Percentiles rank a stretch among this genome's conserved stretches.
phyloP scores from a whole-genome alignment of 495 filamentous ascomycete genomes.

The Sphaerosporella brunnea region DNA sequence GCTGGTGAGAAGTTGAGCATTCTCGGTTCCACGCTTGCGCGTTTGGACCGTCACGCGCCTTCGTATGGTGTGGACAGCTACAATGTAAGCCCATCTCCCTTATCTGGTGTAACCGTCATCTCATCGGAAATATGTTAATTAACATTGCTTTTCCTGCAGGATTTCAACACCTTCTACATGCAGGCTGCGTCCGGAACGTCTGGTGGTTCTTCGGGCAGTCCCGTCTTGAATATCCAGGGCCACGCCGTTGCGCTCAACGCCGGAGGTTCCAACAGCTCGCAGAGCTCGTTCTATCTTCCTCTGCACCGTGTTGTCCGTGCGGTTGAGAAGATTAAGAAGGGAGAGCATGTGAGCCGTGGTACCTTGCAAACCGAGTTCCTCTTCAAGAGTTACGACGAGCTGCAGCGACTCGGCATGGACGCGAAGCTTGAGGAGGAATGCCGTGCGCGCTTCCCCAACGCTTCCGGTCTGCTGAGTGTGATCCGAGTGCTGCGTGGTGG shows the following conservation, averaged over 20 bases:
- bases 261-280: constrained; percentile 26
- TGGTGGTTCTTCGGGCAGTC: constrained; percentile 25
- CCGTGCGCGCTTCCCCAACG: constrained; percentile 13
- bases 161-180: constrained; percentile 28
- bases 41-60: constrained; percentile 24
- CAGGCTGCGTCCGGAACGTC: constrained; percentile 27
- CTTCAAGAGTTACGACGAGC: constrained; percentile 24
- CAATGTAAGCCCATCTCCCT: constrained; percentile 11
- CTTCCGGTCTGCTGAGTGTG: constrained; percentile 23
- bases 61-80: constrained; percentile 24
- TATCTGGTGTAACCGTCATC: neutral
- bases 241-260: constrained; percentile 25
- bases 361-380: constrained; percentile 26
- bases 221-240: constrained; percentile 24
- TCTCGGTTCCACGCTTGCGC: constrained; percentile 25
- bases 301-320: constrained; percentile 24
- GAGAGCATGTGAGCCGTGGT: constrained; percentile 21
- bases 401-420: constrained; percentile 22
- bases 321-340: constrained; percentile 24
- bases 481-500: constrained; percentile 23
- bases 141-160: constrained; percentile 2
- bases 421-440: constrained; percentile 22
- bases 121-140: neutral
- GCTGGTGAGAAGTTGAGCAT: constrained; percentile 24
- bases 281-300: constrained; percentile 26